Evolutionary conservation across 1,139 yeast genomes (phyloP).

Genomic region (Meyerozyma athensensis): DNA sequence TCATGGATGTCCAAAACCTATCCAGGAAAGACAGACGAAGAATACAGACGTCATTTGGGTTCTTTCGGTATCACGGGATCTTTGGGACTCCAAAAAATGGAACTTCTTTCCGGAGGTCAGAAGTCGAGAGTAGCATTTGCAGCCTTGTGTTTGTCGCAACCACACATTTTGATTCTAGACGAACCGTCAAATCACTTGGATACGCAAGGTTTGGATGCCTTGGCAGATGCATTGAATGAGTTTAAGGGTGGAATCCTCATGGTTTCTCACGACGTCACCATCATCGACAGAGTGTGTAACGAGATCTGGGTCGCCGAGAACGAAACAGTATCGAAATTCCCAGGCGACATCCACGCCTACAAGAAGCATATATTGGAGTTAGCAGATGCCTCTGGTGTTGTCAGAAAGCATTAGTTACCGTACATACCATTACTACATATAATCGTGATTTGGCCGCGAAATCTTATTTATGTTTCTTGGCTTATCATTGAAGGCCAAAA

Average conservation of each 20-base stretch:
- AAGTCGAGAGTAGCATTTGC: conserved; percentile 98
- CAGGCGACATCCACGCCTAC: conserved; percentile 82
- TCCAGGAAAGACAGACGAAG: conserved; percentile 96
- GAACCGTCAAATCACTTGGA: conserved; percentile 99
- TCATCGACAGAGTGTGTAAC: conserved; percentile 81
- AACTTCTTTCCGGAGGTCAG: conserved; percentile 92
- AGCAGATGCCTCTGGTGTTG: conserved; percentile 87
- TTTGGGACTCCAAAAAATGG: conserved; percentile 87
- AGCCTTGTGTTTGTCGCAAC: conserved; percentile 81
- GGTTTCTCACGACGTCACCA: conserved; percentile 96
- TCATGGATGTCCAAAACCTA: conserved; percentile 87
- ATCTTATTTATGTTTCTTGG: not conserved
- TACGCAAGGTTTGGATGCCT: conserved; percentile 95
- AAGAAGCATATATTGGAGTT: conserved; percentile 77
- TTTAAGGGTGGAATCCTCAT: conserved; percentile 94
- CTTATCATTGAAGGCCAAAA: conserved; percentile 26
- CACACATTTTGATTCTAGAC: conserved; percentile 90
- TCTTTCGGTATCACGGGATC: conserved; percentile 97
- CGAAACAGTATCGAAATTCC: conserved; percentile 73
- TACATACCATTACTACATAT: not conserved
- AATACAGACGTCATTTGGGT: conserved; percentile 93
- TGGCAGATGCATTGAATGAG: conserved; percentile 78
- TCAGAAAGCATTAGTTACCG: conserved; percentile 63
- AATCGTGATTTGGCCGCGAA: too few species aligned
- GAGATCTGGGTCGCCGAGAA: conserved; percentile 95